Conservation (phyloP, 2,329 filamentous ascomycete species). For the Metarhizium brunneum region DNA sequence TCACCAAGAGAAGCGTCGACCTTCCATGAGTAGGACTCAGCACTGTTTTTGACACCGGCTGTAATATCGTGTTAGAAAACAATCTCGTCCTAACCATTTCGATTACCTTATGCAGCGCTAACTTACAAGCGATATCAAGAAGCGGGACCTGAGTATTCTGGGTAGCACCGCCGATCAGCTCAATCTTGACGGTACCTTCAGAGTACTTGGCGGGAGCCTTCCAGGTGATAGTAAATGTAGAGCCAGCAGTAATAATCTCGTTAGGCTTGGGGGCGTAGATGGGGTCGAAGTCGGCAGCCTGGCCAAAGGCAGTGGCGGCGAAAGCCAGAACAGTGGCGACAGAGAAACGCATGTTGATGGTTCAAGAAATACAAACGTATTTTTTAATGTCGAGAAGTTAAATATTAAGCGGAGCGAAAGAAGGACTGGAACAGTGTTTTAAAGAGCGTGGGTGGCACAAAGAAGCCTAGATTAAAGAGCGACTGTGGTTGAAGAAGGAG, state of each 20-base stretch:
- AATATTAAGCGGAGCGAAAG: constrained; percentile 2
- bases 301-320: constrained; percentile 40
- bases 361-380: background rate
- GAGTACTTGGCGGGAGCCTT: constrained; percentile 28
- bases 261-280: constrained; percentile 36
- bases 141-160: constrained; percentile 32
- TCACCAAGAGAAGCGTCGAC: constrained; percentile 36
- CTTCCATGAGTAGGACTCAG: constrained; percentile 27
- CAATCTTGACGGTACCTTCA: constrained; percentile 38
- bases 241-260: constrained; percentile 37
- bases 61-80: background rate
- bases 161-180: constrained; percentile 42
- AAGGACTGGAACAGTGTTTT: constrained; percentile 8
- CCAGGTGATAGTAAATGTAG: constrained; percentile 44
- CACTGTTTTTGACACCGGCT: constrained; percentile 39
- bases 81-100: background rate
- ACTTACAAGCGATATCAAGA: constrained; percentile 42
- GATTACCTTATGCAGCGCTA: background rate
- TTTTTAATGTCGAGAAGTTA: background rate
- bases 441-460: constrained; percentile 23
- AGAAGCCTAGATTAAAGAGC: constrained; percentile 13
- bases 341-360: constrained; percentile 45
- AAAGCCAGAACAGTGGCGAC: constrained; percentile 42
- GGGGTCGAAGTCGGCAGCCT: constrained; percentile 47
- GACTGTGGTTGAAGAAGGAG: constrained; percentile 4